A percentile compares a stretch with the other conserved stretches of the same genome.
Evolutionary conservation across 148 eudicot species (phyloP).

Genomic region (Rhododendron mucronatum): DNA sequence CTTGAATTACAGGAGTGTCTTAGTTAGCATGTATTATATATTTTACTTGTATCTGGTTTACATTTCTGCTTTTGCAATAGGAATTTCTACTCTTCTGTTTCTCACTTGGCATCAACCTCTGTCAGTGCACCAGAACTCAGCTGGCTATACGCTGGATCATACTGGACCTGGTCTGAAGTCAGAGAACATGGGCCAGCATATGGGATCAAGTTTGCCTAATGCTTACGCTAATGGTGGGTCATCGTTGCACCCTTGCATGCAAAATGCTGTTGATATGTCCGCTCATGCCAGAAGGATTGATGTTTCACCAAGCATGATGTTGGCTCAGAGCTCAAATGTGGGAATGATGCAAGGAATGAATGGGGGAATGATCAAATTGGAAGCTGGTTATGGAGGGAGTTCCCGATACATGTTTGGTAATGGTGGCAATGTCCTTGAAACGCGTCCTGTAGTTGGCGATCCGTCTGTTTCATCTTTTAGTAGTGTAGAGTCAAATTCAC

Average conservation of each 20-base stretch:
- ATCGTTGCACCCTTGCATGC: constrained; percentile 34
- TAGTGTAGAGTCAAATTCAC: constrained; percentile 50
- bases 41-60: neutral
- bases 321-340: constrained; percentile 53
- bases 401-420: constrained; percentile 39
- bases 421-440: constrained; percentile 41
- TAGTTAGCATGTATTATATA: neutral
- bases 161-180: constrained; percentile 39
- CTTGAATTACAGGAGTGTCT: neutral
- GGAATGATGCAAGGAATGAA: constrained; percentile 54
- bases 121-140: constrained; percentile 65
- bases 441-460: constrained; percentile 40
- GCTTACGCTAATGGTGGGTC: constrained; percentile 54
- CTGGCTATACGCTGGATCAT: constrained; percentile 47
- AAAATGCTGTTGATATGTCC: constrained; percentile 36
- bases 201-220: constrained; percentile 34
- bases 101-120: neutral
- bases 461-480: constrained; percentile 50
- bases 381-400: constrained; percentile 40
- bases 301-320: constrained; percentile 36
- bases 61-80: neutral
- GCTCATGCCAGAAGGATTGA: constrained; percentile 40
- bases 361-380: constrained; percentile 52
- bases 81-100: neutral
- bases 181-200: constrained; percentile 46